Evolutionary conservation across 768 basidiomycete species (phyloP).

Genomic region (Boletus fagicola): DNA sequence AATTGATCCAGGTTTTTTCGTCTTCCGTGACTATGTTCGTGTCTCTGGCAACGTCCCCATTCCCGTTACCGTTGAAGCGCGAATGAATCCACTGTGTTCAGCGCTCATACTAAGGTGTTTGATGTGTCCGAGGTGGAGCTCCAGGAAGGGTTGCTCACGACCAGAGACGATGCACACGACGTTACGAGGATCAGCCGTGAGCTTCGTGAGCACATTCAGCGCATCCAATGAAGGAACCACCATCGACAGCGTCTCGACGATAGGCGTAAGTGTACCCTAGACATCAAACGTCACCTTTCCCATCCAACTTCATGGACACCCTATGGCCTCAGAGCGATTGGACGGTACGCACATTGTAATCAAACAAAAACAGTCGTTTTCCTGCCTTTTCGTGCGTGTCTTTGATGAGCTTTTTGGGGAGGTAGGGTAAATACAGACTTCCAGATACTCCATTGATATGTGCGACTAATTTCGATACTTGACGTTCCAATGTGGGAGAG

Average conservation of each 20-base stretch:
- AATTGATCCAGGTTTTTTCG: conserved; percentile 67
- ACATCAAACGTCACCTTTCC: neutral
- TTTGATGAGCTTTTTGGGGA: conserved; percentile 62
- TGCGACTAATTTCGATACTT: conserved; percentile 90
- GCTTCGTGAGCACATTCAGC: conserved; percentile 65
- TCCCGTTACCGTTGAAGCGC: conserved; percentile 43
- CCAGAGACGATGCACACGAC: conserved; percentile 97
- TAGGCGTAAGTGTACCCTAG: conserved; percentile 93
- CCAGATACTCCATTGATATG: conserved; percentile 97
- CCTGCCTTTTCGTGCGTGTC: conserved; percentile 62
- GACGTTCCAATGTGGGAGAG: conserved; percentile 88
- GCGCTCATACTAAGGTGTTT: conserved; percentile 84
- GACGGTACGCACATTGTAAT: conserved; percentile 77
- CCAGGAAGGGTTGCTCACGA: conserved; percentile 89
- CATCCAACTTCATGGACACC: too few relatives aligned
- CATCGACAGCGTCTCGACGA: conserved; percentile 90
- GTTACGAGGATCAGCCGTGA: conserved; percentile 82
- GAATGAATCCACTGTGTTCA: conserved; percentile 93
- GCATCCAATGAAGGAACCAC: conserved; percentile 78
- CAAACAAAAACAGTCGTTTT: conserved; percentile 90
- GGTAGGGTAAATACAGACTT: conserved; percentile 86
- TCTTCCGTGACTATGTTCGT: neutral
- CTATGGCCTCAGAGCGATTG: too few relatives aligned
- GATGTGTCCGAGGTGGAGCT: conserved; percentile 87
- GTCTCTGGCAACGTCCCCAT: too few relatives aligned